Evolutionary conservation across 1,139 yeast species (phyloP), one percentile per base, ranked within the genome.

Genomic region (Taphrina wiesneri): DNA sequence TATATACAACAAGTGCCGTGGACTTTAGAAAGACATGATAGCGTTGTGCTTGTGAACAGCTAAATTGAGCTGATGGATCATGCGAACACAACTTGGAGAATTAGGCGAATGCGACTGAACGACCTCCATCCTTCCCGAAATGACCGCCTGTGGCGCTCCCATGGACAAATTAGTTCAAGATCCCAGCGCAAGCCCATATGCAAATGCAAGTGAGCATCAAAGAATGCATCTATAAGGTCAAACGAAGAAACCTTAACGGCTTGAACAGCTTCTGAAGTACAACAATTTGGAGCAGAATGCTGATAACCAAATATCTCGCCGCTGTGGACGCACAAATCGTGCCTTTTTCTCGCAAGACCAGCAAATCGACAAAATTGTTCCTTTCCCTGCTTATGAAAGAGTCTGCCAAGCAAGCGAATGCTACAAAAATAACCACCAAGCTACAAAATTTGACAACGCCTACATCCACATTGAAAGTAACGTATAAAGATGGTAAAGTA

Each of bases 401-500:
- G 26, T 36, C 64, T n/a, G 64, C 64, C 21, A 36, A 45, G 21
- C 64, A 60, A 17, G 64, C 64, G 7, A 60, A 51, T 13, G 41
- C 49, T 1, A 60, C 64, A 17, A 60, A 60, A 26, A 25, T 60
- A n/a, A 43, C 43, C 11, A 60, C 64, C 19, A 23, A 21, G 51
- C 26, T 51, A 15, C 39, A 45, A 6, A 13, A 17, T 21, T 25
- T 13, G 15, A 6, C 21, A 5, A 32, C 39, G 3, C 19, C 41
- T 7, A 39, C 36, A 6, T 77, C 93, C 71, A 83, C 81, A 63
- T 79, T 93, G 72, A 83, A 83, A 73, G 88, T 93, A n/a, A 87
- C 90, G 61, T 90, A 90, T 78, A 85, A 80, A 67, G 84, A 85
- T 71, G 97, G 97, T 23, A 83, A 86, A 64, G 76, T 82, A 53